phyloP scores from a whole-genome alignment of 73 alveolate genomes.

The Stentor roeselii region DNA sequence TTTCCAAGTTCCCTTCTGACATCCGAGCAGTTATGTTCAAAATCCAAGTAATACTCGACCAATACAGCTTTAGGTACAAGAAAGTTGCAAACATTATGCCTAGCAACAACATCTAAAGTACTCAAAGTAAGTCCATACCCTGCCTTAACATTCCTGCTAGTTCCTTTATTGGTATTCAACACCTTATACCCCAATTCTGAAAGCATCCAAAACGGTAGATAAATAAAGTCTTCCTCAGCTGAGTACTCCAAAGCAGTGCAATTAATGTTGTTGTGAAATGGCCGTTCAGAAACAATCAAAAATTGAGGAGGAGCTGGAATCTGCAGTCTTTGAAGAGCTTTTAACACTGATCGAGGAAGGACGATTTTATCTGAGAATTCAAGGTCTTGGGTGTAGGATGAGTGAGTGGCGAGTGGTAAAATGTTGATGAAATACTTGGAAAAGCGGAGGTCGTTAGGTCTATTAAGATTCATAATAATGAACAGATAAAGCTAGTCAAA shows the following conservation, averaged over 20 bases:
- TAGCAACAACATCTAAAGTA: background rate
- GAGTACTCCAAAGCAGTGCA: background rate
- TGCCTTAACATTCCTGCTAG: background rate
- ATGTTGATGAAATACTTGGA: conserved; percentile 1
- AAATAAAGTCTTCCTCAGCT: conserved; percentile 24
- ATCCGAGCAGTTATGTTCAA: background rate
- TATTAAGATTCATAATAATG: no score
- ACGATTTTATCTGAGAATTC: conserved; percentile 17
- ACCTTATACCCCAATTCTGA: conserved; percentile 1
- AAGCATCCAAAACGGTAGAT: conserved; percentile 1
- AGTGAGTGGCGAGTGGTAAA: background rate
- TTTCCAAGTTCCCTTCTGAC: background rate
- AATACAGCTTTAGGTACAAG: no score
- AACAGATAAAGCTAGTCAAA: no score
- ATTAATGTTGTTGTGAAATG: background rate
- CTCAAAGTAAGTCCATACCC: background rate
- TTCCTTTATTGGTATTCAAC: background rate
- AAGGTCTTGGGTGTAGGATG: background rate
- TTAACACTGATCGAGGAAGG: background rate
- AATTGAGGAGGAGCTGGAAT: background rate
- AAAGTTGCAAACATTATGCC: background rate
- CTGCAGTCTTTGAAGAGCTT: background rate
- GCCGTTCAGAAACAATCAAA: background rate
- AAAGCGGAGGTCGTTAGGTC: background rate
- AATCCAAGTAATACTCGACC: background rate